Base-by-base conservation (phyloP, 208 protist species). In the Acanthamoeba royreba region DNA sequence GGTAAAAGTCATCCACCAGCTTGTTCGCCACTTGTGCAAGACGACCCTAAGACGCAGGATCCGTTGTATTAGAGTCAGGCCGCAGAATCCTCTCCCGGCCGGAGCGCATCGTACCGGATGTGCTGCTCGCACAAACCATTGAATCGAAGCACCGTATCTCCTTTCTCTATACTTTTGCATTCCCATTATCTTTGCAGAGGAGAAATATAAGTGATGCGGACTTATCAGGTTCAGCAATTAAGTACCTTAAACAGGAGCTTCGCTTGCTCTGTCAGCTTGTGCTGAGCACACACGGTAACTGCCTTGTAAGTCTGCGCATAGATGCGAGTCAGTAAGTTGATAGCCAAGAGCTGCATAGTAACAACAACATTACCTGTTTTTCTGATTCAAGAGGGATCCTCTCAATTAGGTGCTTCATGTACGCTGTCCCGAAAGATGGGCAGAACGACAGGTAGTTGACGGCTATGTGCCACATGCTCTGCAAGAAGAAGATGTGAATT, bases 1-100 rank as follows among this genome's bases (percentile, higher is more conserved):
- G 69, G 45, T 93, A 93, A 38, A 63, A 93, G 38, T 93, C 88
- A 13, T 93, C 88, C 63, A 93, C 88, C 43, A 93, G 88, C 66
- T 58, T 79, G 63, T 93, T 93, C 25, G 88, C 88, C 55, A 93
- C 88, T 83, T 93, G 88, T n/a, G 88, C 7, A 40, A 93, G 31
- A 22, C 85, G 85, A 40, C 13, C 49, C 85, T 66, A 40, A n/a
- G n/a, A n/a, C n/a, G n/a, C n/a, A n/a, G 66, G 28, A 88, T 11
- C 25, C 45, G n/a, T n/a, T n/a, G n/a, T n/a, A n/a, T n/a, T n/a
- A n/a, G n/a, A n/a, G n/a, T n/a, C n/a, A n/a, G n/a, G n/a, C n/a
- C n/a, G n/a, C n/a, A n/a, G n/a, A n/a, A n/a, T n/a, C n/a, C n/a
- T n/a, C n/a, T n/a, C n/a, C n/a, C n/a, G n/a, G n/a, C n/a, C n/a